Percentiles rank a stretch among this genome's conserved stretches.
phyloP scores from a whole-genome alignment of 1,284 basidiomycete species.

The Ustilago trichophora region DNA sequence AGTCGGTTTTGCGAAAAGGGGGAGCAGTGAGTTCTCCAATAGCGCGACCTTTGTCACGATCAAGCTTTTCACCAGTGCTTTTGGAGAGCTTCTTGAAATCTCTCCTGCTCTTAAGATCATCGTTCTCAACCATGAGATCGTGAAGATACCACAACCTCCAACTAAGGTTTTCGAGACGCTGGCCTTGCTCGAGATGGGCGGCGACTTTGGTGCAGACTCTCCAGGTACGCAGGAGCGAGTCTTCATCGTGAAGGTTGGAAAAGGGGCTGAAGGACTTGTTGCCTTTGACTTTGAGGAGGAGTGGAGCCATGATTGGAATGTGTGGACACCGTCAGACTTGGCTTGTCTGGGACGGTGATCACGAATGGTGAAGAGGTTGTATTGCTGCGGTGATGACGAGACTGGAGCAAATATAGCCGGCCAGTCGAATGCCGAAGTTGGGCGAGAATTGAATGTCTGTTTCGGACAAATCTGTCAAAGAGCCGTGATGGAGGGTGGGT shows the following conservation, averaged over 20 bases:
- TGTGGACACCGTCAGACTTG: constrained; percentile 1
- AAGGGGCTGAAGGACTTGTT: constrained; percentile 57
- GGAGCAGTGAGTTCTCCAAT: constrained; percentile 50
- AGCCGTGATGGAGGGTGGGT: no score
- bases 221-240: constrained; percentile 49
- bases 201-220: constrained; percentile 51
- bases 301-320: constrained; percentile 34
- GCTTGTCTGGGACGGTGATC: constrained; percentile 1
- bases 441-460: no score
- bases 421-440: no score
- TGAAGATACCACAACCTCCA: constrained; percentile 58
- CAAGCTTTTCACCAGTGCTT: constrained; percentile 48
- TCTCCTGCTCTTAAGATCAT: constrained; percentile 39
- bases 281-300: constrained; percentile 50
- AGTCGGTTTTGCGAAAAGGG: constrained; percentile 45
- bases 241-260: constrained; percentile 52
- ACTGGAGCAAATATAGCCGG: no score
- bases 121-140: constrained; percentile 47
- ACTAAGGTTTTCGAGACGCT: constrained; percentile 56
- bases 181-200: constrained; percentile 55
- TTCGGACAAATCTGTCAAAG: no score
- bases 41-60: constrained; percentile 40
- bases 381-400: no score
- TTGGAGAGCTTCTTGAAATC: constrained; percentile 46
- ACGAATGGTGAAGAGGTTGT: no score